Percentiles rank a stretch among this genome's conserved stretches.
Evolutionary conservation across 352 stramenopile genomes (phyloP).

Genomic region (Lagenidium giganteum): DNA sequence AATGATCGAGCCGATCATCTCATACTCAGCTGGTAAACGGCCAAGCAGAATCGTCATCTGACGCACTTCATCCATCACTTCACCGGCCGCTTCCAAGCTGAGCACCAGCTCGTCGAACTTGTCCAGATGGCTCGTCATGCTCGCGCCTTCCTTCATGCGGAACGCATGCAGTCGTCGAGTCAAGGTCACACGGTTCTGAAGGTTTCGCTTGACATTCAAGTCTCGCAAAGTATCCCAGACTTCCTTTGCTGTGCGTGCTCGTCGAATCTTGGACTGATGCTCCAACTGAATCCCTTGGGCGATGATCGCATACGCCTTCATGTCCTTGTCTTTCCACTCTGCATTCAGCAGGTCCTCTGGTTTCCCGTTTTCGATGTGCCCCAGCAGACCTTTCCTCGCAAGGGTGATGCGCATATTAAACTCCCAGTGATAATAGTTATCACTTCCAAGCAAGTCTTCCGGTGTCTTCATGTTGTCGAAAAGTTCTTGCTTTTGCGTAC

Average conservation of each 20-base stretch:
- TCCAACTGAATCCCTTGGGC: conserved; percentile 6
- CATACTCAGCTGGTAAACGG: background rate
- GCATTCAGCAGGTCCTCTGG: background rate
- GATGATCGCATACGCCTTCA: conserved; percentile 11
- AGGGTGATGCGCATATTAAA: conserved; percentile 5
- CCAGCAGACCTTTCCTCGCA: conserved; percentile 2
- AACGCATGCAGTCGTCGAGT: background rate
- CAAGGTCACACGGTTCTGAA: conserved; percentile 1
- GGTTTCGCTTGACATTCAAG: background rate
- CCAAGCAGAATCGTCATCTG: background rate
- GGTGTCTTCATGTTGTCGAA: background rate
- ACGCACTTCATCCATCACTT: background rate
- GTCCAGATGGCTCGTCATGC: no score
- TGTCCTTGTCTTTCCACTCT: conserved; percentile 6
- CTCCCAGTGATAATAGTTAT: conserved; percentile 4
- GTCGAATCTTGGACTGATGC: conserved; percentile 6
- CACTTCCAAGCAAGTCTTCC: background rate
- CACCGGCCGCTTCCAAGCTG: no score
- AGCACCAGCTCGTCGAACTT: no score
- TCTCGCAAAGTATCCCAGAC: background rate
- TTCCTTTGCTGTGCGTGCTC: background rate
- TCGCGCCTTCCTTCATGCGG: conserved; percentile 1
- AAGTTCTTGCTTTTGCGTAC: no score
- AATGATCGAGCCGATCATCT: conserved; percentile 1
- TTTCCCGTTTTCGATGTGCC: conserved; percentile 3